Evolutionary conservation across 306 rosid species (phyloP).

Genomic region (Corylus heterophylla): DNA sequence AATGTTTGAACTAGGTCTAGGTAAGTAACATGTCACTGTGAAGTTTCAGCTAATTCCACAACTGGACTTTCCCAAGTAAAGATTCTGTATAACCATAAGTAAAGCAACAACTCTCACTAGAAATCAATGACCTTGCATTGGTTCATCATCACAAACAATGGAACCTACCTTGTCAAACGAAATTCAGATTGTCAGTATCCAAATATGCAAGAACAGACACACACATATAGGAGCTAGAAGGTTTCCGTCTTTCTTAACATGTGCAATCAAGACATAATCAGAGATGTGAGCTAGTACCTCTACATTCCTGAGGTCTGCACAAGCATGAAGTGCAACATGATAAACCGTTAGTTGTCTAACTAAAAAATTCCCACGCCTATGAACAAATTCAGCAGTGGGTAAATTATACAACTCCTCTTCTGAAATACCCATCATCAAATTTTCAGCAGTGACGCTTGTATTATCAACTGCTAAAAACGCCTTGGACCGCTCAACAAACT

Average conservation of each 20-base stretch:
- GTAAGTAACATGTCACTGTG: background rate
- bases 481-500: constrained; percentile 87
- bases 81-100: background rate
- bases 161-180: background rate
- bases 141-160: background rate
- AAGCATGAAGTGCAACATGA: constrained; percentile 83
- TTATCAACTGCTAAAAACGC: constrained; percentile 72
- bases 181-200: background rate
- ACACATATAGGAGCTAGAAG: background rate
- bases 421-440: constrained; percentile 76
- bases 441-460: constrained; percentile 69
- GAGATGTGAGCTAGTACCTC: constrained; percentile 48
- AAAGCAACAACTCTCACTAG: background rate
- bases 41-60: background rate
- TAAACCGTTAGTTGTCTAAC: constrained; percentile 50
- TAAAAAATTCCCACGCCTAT: constrained; percentile 64
- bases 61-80: background rate
- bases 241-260: background rate
- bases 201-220: background rate
- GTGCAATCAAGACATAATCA: constrained; percentile 10
- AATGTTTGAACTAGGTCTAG: background rate
- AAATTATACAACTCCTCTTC: constrained; percentile 91
- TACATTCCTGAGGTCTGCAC: constrained; percentile 75
- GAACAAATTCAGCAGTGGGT: constrained; percentile 78
- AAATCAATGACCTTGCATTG: background rate